Evolutionary conservation across 2,329 filamentous ascomycete species (phyloP).

Genomic region (Cordyceps pruinosa): DNA sequence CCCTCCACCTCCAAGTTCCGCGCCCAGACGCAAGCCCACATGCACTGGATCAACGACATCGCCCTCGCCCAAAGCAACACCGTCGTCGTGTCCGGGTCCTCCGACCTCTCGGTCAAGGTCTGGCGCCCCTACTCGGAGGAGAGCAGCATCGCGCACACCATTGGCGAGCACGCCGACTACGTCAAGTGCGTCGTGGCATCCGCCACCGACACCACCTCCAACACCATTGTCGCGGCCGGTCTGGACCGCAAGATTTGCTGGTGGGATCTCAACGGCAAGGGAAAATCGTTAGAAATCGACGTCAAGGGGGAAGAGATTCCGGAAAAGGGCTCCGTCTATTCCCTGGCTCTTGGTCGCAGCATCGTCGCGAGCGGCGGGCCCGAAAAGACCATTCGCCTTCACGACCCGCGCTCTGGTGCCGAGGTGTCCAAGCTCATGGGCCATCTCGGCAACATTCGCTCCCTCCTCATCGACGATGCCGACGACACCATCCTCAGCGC

Average conservation of each 20-base stretch:
- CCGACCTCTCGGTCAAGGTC: constrained; percentile 87
- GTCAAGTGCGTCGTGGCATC: constrained; percentile 89
- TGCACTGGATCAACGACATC: constrained; percentile 95
- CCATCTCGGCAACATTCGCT: constrained; percentile 88
- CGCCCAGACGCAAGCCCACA: constrained; percentile 66
- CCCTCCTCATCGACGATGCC: constrained; percentile 81
- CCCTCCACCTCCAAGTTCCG: constrained; percentile 51
- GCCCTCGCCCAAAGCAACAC: constrained; percentile 69
- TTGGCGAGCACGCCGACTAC: constrained; percentile 92
- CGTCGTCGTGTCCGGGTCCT: constrained; percentile 81
- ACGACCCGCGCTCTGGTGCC: constrained; percentile 84
- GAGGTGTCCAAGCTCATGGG: constrained; percentile 94
- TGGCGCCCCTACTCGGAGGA: constrained; percentile 70
- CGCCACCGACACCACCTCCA: constrained; percentile 47
- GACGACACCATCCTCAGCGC: constrained; percentile 90
- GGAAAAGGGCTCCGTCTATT: constrained; percentile 94
- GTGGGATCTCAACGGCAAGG: constrained; percentile 86
- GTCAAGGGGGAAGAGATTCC: constrained; percentile 73
- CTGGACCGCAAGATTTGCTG: constrained; percentile 86
- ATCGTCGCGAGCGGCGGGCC: constrained; percentile 89
- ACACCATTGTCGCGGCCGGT: constrained; percentile 91
- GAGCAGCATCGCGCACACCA: constrained; percentile 54
- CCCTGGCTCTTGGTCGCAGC: constrained; percentile 69
- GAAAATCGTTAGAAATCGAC: constrained; percentile 81
- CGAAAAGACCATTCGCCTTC: constrained; percentile 85